Conservation (phyloP, 2,329 filamentous ascomycete species). For the Emericellopsis cladophorae region DNA sequence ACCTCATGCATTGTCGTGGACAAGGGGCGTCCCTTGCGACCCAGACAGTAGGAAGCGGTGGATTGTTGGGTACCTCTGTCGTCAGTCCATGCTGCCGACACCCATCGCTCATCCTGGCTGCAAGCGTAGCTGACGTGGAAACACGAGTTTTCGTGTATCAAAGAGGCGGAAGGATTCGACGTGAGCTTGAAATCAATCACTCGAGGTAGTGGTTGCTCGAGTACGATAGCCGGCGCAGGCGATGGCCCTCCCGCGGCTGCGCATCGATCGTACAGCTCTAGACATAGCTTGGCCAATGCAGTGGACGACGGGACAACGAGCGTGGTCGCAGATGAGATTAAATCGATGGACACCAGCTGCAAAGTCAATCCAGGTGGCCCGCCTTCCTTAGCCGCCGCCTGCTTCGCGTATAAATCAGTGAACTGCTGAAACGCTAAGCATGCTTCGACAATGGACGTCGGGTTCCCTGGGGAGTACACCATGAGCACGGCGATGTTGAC, state of each 20-base stretch:
- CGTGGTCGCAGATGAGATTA: slow-evolving; percentile 50
- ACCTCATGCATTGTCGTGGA: slow-evolving; percentile 47
- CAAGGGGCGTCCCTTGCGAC: slow-evolving; percentile 39
- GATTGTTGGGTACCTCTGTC: slow-evolving; percentile 62
- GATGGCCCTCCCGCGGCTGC: slow-evolving; percentile 40
- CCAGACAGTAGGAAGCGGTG: slow-evolving; percentile 60
- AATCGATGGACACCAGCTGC: slow-evolving; percentile 58
- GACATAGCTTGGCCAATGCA: slow-evolving; percentile 50
- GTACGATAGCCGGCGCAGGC: slow-evolving; percentile 57
- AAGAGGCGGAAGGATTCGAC: slow-evolving; percentile 53
- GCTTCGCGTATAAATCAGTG: slow-evolving; percentile 44
- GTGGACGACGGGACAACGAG: slow-evolving; percentile 49
- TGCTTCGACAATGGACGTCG: slow-evolving; percentile 52
- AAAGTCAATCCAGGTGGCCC: slow-evolving; percentile 56
- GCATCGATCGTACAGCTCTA: slow-evolving; percentile 71
- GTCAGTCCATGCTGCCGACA: slow-evolving; percentile 72
- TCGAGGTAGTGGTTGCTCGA: slow-evolving; percentile 58
- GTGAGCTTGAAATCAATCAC: slow-evolving; percentile 64
- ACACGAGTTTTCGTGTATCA: slow-evolving; percentile 67
- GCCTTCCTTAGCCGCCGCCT: slow-evolving; percentile 25
- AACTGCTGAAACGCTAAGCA: slow-evolving; percentile 64
- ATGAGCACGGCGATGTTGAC: slow-evolving; percentile 67
- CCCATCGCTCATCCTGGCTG: slow-evolving; percentile 65
- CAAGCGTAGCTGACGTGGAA: slow-evolving; percentile 71
- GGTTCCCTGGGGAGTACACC: slow-evolving; percentile 53